phyloP scores from a whole-genome alignment of 768 basidiomycete genomes.

The Auricularia heimuer region DNA sequence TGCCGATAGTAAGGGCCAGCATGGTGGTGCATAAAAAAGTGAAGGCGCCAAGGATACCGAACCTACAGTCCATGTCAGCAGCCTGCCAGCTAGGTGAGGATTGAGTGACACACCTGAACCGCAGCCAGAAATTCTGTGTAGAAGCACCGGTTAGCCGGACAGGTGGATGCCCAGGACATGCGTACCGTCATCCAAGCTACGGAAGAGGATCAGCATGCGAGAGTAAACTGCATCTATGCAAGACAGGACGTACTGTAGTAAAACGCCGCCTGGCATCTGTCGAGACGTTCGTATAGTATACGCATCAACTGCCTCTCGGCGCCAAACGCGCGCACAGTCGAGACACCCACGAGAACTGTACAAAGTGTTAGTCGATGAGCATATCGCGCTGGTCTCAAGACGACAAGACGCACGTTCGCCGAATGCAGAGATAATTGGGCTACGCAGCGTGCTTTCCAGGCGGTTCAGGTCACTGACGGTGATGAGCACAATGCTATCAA shows the following conservation, averaged over 20 bases:
- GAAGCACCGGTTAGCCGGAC: too few relatives aligned
- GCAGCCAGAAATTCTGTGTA: neutral
- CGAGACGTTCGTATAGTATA: conserved; percentile 2
- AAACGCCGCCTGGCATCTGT: conserved; percentile 6
- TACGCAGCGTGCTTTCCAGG: neutral
- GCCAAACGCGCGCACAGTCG: conserved; percentile 10
- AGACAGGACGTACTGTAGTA: neutral
- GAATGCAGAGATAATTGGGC: neutral
- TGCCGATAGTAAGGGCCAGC: conserved; percentile 17
- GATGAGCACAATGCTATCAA: neutral
- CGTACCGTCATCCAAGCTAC: neutral
- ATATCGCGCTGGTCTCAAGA: too few relatives aligned
- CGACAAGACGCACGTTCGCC: neutral
- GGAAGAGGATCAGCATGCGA: too few relatives aligned
- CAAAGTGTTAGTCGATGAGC: neutral
- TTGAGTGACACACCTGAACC: conserved; percentile 16
- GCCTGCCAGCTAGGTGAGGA: conserved; percentile 4
- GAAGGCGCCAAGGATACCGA: conserved; percentile 19
- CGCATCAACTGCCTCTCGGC: conserved; percentile 8
- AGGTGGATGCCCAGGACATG: too few relatives aligned
- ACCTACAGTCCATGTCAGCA: neutral
- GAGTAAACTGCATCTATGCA: neutral
- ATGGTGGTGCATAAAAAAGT: conserved; percentile 24
- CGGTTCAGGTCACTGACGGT: conserved; percentile 6
- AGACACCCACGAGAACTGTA: conserved; percentile 19